Evolutionary conservation across 78 protist species (phyloP).

Genomic region (Tieghemostelium lacteum): DNA sequence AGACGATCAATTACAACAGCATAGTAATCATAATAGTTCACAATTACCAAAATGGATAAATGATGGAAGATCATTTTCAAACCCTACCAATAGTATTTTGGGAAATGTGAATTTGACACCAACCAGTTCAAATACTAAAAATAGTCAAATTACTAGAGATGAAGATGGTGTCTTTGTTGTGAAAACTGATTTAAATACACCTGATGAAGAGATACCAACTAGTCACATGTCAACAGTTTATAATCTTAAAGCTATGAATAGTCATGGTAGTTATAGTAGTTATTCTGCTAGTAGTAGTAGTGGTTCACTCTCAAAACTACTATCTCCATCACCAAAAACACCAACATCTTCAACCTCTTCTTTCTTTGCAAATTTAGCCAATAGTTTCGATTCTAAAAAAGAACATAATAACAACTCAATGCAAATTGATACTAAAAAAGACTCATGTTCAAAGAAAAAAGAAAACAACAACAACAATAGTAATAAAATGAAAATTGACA

Average conservation of each 20-base stretch:
- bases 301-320: no score
- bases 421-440: no score
- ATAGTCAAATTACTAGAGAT: background rate
- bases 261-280: background rate
- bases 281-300: background rate
- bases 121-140: no score
- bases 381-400: no score
- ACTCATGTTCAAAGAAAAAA: no score
- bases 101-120: no score
- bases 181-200: slow-evolving; percentile 16
- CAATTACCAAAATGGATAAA: background rate
- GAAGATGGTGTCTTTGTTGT: slow-evolving; percentile 7
- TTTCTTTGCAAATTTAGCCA: no score
- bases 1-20: background rate
- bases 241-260: background rate
- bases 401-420: no score
- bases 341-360: no score
- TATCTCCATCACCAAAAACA: no score
- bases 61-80: background rate
- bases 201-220: slow-evolving; percentile 5
- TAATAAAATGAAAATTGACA: slow-evolving; percentile 31
- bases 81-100: background rate
- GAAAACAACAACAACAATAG: background rate
- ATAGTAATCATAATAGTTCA: background rate
- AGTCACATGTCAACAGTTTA: slow-evolving; percentile 46